Evolutionary conservation across 495 filamentous ascomycete genomes (phyloP).

Genomic region (Neurospora africana): DNA sequence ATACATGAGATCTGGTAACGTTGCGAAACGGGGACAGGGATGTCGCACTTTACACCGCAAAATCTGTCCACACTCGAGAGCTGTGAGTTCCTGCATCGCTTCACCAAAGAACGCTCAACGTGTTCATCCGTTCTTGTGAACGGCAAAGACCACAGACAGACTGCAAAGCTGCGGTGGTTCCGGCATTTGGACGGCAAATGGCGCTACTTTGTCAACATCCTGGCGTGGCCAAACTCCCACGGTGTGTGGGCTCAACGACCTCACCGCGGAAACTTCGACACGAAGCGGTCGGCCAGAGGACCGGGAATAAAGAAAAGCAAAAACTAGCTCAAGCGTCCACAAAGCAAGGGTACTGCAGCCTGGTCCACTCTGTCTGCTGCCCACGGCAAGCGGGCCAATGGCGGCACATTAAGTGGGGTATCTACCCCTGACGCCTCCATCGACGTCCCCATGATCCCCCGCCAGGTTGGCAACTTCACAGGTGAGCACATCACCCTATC

Average conservation of each 20-base stretch:
- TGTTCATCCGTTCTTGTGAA: not conserved
- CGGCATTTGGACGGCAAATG: not conserved
- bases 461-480: conserved; percentile 3
- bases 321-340: not conserved
- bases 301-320: conserved; percentile 10
- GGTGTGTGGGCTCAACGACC: not conserved
- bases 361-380: conserved; percentile 4
- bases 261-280: conserved; percentile 4
- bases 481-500: not conserved
- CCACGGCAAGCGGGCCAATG: conserved; percentile 10
- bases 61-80: not conserved
- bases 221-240: conserved; percentile 1
- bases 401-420: conserved; percentile 10
- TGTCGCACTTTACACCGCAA: not conserved
- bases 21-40: conserved; percentile 2
- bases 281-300: not conserved
- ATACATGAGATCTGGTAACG: not conserved
- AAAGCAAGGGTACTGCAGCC: conserved; percentile 6
- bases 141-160: not conserved
- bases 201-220: not conserved
- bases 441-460: conserved; percentile 1
- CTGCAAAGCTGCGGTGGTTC: not conserved
- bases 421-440: conserved; percentile 11
- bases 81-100: not conserved
- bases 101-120: not conserved